Base-by-base conservation (phyloP, 208 protist genomes). In the Acanthamoeba lenticulata region DNA sequence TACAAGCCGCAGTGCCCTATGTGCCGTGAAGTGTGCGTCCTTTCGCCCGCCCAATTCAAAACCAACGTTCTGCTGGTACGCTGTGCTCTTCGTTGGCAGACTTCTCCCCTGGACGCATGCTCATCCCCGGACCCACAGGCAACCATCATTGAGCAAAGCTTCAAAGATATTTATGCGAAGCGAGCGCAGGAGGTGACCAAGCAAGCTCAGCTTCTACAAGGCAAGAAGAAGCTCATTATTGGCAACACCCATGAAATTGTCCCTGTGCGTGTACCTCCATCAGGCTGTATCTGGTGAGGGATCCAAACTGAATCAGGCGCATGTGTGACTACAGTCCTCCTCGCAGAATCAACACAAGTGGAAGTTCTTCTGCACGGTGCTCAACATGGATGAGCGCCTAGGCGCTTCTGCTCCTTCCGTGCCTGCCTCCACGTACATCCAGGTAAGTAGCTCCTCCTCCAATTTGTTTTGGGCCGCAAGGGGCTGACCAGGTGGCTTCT, bases 211-310 rank as follows among this genome's bases (percentile, higher is more conserved):
- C 13, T 44, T 2, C 27, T 90, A 42, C 29, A 90, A n/a, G 52
- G 55, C 57, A 90, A 90, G 52, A 90, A 90, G 83, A 90, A 90
- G 83, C 47, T 90, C 57, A 90, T 90, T 32, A 90, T 90, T 32
- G 83, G 83, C 52, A 90, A 90, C 83, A 90, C 83, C 3, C 83
- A 90, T 38, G 52, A 90, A 32, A 38, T 69, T 27, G 47, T 90
- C 4, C 32, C 29, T 45, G 83, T 90, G 32, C 40, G 83, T 5
- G 6, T 7, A 27, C 34, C 7, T 17, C 9, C 7, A 34, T 0
- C 7, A 55, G 13, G 38, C n/a, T 38, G 24, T 29, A 11, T 47
- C 29, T 13, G 11, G 19, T 47, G 15, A 21, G 34, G 1, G 27
- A 17, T 47, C 72, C 5, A 49, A 47, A 5, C 7, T 27, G 9